Base-by-base conservation (phyloP, 768 basidiomycete species). In the Tulasnella sp. region DNA sequence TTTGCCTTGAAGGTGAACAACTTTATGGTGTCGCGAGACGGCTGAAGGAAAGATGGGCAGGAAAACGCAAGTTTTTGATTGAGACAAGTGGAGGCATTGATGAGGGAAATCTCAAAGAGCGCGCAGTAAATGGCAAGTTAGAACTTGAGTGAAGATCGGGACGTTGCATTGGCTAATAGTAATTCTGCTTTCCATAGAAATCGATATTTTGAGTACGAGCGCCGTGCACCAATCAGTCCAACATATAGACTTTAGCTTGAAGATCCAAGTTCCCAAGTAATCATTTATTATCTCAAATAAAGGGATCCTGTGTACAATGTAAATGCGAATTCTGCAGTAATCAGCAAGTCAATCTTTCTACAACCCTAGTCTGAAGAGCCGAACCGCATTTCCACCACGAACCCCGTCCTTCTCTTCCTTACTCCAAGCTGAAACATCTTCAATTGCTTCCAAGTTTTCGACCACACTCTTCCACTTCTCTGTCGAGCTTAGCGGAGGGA, bases 71-170 rank as follows among this genome's bases (percentile, higher is more conserved):
- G 58, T 96, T 93, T 64, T 62, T 86, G 62, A 76, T 99, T 43
- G 95, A 99, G 68, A 86, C 86, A 24, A 93, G 89, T 61, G 95
- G 95, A 3, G 90, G 89, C 45, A 87, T 98, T 59, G 93, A 91
- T 15, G 90, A 93, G 65, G 67, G 69, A 10, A 93, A 96, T 61
- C 65, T 96, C 56, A 75, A 75, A 51, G 80, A 80, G 57, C 71
- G 87, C 51, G 79, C 89, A 6, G 81, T 87, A 57, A 79, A 84
- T 52, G 89, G 92, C 90, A 57, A 60, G 77, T 64, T n/a, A 3
- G 24, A 19, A 5, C n/a, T 1, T 35, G 2, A 43, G 10, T 16
- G 25, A 16, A 8, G 25, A 8, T 45, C 40, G 31, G 9, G n/a
- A 10, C 19, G 12, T n/a, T 16, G 27, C 19, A 32, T 3, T 20